A percentile compares a stretch with the other conserved stretches of the same genome.
These are phyloP conservation scores for Aspergillus asperescens DNA, from an alignment of 495 filamentous ascomycete species.

Conservation along the genomic window DNA sequence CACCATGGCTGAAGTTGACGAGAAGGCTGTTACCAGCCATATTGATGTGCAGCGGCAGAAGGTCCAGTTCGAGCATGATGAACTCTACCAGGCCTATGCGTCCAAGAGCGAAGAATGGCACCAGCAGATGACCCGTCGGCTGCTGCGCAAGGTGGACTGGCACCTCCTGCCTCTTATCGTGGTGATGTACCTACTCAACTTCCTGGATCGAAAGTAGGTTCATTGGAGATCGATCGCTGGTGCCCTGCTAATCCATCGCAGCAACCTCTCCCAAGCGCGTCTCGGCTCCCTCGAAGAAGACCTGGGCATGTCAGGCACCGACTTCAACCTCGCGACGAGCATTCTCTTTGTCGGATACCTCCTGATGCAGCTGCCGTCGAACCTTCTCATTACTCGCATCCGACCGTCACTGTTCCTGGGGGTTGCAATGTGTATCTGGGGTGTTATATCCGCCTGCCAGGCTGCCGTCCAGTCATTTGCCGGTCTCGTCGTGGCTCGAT, in stretches of 20 bases:
- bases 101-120: conserved; percentile 33
- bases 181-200: conserved; percentile 75
- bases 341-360: conserved; percentile 67
- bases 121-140: conserved; percentile 27
- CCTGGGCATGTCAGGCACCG: conserved; percentile 40
- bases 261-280: conserved; percentile 33
- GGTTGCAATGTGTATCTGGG: conserved; percentile 39
- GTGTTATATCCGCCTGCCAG: conserved; percentile 59
- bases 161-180: conserved; percentile 56
- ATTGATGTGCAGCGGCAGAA: neutral
- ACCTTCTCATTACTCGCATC: conserved; percentile 50
- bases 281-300: conserved; percentile 45
- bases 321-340: conserved; percentile 56
- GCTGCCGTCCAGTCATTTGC: conserved; percentile 51
- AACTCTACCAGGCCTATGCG: conserved; percentile 29
- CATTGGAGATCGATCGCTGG: neutral
- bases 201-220: conserved; percentile 60
- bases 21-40: conserved; percentile 2
- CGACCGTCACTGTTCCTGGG: conserved; percentile 31
- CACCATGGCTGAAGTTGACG: conserved; percentile 7
- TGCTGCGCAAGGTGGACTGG: conserved; percentile 59
- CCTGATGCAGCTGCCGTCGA: conserved; percentile 55
- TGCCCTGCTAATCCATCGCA: neutral
- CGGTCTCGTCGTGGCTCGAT: conserved; percentile 58
- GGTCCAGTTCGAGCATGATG: conserved; percentile 22